Percentiles rank a stretch among this genome's conserved stretches.
These are phyloP conservation scores for Collariella sp. DNA, from an alignment of 495 filamentous ascomycete genomes.

Conservation along the genomic window DNA sequence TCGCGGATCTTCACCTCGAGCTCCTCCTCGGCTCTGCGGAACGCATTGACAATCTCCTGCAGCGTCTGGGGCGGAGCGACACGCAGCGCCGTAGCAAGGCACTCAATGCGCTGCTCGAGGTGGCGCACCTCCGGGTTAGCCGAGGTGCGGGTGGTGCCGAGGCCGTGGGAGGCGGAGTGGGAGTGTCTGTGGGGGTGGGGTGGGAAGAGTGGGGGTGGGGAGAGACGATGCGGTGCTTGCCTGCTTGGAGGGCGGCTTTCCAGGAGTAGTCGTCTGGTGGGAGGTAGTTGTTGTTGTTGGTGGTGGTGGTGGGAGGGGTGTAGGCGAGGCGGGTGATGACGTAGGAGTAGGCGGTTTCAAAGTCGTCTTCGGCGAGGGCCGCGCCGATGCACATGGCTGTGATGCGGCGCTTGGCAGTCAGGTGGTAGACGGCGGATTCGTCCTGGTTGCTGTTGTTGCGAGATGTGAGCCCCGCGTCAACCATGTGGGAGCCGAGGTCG, in stretches of 20 bases:
- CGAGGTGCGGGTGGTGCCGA: constrained; percentile 39
- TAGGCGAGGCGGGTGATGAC: constrained; percentile 57
- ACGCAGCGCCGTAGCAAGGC: constrained; percentile 74
- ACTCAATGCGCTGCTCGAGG: constrained; percentile 79
- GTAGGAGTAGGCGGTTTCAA: constrained; percentile 95
- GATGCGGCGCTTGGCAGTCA: constrained; percentile 55
- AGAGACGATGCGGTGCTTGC: constrained; percentile 57
- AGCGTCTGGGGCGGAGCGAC: constrained; percentile 71
- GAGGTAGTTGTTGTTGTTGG: not conserved
- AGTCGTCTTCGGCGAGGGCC: constrained; percentile 78
- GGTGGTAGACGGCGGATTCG: constrained; percentile 25
- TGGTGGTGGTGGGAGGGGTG: not conserved
- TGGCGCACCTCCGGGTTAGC: constrained; percentile 52
- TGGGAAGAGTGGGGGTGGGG: constrained; percentile 40
- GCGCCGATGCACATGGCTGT: constrained; percentile 84
- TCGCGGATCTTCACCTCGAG: constrained; percentile 56
- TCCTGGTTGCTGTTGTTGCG: constrained; percentile 19
- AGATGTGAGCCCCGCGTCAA: constrained; percentile 54
- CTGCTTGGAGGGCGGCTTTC: constrained; percentile 85
- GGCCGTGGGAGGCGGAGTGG: not conserved
- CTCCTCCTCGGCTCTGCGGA: constrained; percentile 83
- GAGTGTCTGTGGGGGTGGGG: not conserved
- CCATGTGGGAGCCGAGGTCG: constrained; percentile 66
- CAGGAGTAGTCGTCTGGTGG: constrained; percentile 72
- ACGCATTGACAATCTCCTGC: constrained; percentile 75